These are phyloP conservation scores for Paraurostyla sp. DNA, from an alignment of 73 alveolate genomes.

Conservation along the genomic window DNA sequence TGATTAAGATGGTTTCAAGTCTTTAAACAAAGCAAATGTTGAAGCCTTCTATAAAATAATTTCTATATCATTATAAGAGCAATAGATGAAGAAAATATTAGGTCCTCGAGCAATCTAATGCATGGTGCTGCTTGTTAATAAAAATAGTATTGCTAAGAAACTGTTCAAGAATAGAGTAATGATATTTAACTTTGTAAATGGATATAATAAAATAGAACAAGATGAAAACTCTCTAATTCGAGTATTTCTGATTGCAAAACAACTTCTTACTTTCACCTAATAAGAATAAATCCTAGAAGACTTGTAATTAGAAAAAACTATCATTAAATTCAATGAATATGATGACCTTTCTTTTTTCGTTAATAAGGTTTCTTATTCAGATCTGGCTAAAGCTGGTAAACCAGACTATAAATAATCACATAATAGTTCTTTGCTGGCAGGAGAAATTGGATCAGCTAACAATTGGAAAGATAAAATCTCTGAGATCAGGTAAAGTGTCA, in stretches of 20 bases:
- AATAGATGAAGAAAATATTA: neutral
- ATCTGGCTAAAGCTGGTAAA: neutral
- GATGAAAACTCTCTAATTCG: neutral
- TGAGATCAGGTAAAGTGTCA: too few relatives aligned
- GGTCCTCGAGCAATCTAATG: slow-evolving; percentile 4
- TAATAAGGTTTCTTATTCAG: neutral
- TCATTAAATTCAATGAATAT: neutral
- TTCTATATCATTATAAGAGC: neutral
- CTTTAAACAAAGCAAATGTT: neutral
- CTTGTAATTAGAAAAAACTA: neutral
- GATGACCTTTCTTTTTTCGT: neutral
- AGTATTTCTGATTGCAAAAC: neutral
- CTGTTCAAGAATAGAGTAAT: neutral
- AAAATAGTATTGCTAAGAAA: neutral
- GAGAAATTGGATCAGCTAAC: too few relatives aligned
- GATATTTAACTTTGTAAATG: neutral
- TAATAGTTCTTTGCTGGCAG: too few relatives aligned
- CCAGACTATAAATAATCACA: neutral
- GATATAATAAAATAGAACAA: neutral
- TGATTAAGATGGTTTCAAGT: neutral
- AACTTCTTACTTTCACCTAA: neutral
- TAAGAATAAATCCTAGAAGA: neutral
- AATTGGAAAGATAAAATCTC: too few relatives aligned
- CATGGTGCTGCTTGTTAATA: neutral
- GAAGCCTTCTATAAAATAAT: neutral